phyloP scores from a whole-genome alignment of 208 protist genomes.

The Leishmania tropica region DNA sequence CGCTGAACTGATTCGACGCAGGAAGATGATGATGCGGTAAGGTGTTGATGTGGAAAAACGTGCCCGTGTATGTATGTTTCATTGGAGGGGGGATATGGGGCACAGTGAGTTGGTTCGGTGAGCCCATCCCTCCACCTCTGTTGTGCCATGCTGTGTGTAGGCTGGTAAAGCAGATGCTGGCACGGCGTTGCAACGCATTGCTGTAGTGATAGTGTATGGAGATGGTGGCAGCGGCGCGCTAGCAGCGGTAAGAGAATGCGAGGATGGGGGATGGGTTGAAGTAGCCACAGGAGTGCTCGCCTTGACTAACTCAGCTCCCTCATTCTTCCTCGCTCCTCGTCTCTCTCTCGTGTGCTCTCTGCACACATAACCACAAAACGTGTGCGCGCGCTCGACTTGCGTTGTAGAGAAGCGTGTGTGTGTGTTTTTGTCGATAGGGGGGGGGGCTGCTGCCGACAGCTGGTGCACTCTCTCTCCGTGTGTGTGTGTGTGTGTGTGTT shows the following conservation, averaged over 20 bases:
- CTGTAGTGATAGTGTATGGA: constrained; percentile 15
- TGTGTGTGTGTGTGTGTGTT: not conserved
- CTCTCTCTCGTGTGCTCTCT: not conserved
- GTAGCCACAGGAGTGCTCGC: not conserved
- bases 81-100: not conserved
- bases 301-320: not conserved
- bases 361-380: not conserved
- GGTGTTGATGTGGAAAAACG: not conserved
- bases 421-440: not conserved
- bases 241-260: not conserved
- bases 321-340: not conserved
- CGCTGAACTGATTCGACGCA: constrained; percentile 55
- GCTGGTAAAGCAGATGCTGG: not conserved
- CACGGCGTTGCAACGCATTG: not conserved
- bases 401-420: not conserved
- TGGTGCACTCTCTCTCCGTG: not conserved
- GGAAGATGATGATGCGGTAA: not conserved
- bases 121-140: not conserved
- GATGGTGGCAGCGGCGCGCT: not conserved
- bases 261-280: not conserved
- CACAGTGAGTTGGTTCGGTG: not conserved
- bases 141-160: not conserved
- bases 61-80: not conserved
- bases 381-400: not conserved
- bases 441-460: not conserved